Conservation (phyloP, 768 basidiomycete genomes). For the Podaxis sp. region DNA sequence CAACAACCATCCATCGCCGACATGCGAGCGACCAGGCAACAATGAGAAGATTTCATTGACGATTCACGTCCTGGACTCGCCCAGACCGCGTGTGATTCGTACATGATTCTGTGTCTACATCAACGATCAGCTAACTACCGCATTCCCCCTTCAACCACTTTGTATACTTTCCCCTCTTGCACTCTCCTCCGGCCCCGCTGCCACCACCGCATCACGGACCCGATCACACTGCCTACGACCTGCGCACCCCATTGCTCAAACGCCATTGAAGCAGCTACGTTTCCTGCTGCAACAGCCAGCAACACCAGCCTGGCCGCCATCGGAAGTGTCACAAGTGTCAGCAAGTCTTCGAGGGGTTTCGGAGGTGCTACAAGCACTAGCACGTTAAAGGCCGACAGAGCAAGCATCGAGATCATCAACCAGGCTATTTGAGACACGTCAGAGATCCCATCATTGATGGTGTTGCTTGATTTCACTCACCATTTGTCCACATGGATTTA, state of each 20-base stretch:
- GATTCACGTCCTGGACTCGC: neutral
- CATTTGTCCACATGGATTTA: conserved; percentile 92
- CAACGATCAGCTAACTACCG: conserved; percentile 20
- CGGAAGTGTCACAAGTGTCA: conserved; percentile 80
- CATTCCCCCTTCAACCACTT: conserved; percentile 78
- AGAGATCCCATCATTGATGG: conserved; percentile 10
- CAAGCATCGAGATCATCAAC: conserved; percentile 75
- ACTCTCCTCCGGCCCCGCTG: conserved; percentile 45
- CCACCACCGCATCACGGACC: conserved; percentile 40
- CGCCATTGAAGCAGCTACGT: conserved; percentile 65
- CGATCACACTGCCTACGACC: conserved; percentile 54
- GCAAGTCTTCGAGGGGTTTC: conserved; percentile 48
- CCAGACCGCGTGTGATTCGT: neutral
- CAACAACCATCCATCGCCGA: conserved; percentile 8
- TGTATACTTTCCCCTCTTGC: conserved; percentile 77
- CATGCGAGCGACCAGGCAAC: conserved; percentile 2
- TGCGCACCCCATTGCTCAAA: conserved; percentile 80
- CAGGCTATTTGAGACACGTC: conserved; percentile 46
- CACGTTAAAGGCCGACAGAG: conserved; percentile 70
- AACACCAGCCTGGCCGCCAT: conserved; percentile 65
- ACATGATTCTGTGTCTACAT: too few relatives aligned
- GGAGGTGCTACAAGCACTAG: conserved; percentile 77
- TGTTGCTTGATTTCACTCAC: conserved; percentile 41
- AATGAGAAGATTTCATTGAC: neutral
- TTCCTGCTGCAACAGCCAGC: conserved; percentile 62